Evolutionary conservation across 352 stramenopile genomes (phyloP), one percentile per base, ranked within the genome.

Genomic region (Phytophthora colocasiae): DNA sequence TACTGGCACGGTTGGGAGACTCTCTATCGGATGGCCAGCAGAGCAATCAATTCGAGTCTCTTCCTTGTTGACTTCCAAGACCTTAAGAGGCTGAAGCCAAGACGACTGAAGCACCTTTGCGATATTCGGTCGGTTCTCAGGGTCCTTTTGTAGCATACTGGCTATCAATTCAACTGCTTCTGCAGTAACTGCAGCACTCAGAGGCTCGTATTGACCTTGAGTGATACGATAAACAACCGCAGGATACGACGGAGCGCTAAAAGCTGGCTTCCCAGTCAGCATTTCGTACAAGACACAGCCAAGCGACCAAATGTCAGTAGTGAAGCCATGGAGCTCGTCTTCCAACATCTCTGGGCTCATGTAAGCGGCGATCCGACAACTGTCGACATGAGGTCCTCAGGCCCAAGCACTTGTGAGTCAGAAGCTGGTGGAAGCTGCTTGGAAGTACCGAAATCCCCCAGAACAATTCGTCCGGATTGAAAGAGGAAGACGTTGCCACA

Each of bases 251-350:
- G 61, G 52, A 4, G 71, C 81, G 26, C 39, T 26, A 46, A 99
- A 99, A 3, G 84, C 72, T 5, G 74, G 71, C 10, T 61, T 53
- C 10, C 70, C 65, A 1, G 71, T 69, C 9, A 95, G 50, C 12
- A 93, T 59, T 54, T 95, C 86, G 53, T 91, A 93, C 19, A 95
- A 34, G 2, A 95, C 70, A 44, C 87, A 98, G 0, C 95, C 87
- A 22, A 93, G 79, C 2, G 85, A 90, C 87, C 87, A 95, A 38
- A 94, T 66, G 31, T 95, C 87, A 15, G 86, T 85, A 10, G 81
- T 60, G 22, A 81, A 79, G n/a, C 81, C 78, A 51, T 95, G 84
- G 15, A 71, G 65, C 26, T 89, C 67, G 39, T 63, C 77, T 6
- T 91, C 73, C 31, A 36, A 9, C 31, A 36, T 36, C 31, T 36